Evolutionary conservation across 108 stramenopile genomes (phyloP).

Genomic region (Bacterosira constricta): DNA sequence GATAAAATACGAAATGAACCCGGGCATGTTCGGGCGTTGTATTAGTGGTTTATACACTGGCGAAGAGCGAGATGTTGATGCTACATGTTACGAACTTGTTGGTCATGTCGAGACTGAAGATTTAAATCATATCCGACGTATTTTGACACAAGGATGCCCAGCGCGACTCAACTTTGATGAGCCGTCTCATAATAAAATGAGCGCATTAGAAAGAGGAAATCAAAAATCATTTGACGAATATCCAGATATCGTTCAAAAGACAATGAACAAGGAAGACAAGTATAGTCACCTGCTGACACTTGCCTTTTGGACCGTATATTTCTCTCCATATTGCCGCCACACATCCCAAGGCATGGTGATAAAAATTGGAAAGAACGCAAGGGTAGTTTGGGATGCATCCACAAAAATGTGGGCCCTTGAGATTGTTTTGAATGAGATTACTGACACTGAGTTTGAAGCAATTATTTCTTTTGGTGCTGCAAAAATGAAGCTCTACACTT

Average conservation of each 20-base stretch:
- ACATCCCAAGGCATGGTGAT: slow-evolving; percentile 6
- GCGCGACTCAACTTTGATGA: background rate
- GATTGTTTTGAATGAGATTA: background rate
- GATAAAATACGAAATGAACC: no score
- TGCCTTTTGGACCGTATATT: background rate
- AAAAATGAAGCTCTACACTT: background rate
- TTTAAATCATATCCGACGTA: background rate
- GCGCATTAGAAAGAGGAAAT: background rate
- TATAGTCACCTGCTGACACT: slow-evolving; percentile 4
- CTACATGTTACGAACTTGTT: no score
- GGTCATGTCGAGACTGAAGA: no score
- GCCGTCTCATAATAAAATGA: background rate
- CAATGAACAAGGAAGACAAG: slow-evolving; percentile 25
- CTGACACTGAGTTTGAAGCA: background rate
- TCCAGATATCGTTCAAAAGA: background rate
- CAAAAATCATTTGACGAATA: background rate
- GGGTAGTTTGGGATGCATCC: background rate
- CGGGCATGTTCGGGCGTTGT: no score
- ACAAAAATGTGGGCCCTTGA: no score
- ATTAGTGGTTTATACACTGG: no score
- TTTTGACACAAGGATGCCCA: slow-evolving; percentile 2
- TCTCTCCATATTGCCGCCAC: background rate
- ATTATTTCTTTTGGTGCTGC: background rate
- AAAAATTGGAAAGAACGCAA: background rate
- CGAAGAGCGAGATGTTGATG: no score